phyloP scores from a whole-genome alignment of 2,329 filamentous ascomycete genomes.

The Aquanectria penicillioides region DNA sequence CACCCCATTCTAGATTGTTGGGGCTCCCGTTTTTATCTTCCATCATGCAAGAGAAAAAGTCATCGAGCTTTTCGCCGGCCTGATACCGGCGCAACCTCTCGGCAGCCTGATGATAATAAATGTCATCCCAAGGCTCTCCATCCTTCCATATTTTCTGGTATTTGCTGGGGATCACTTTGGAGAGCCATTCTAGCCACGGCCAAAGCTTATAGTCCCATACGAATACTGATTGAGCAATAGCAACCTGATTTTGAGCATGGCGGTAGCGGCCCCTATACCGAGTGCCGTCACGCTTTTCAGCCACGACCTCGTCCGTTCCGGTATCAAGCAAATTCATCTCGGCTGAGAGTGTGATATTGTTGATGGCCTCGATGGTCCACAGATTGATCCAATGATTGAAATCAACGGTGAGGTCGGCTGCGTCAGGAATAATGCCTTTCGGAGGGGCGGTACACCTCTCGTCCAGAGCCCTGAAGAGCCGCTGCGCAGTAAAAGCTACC shows the following conservation, averaged over 20 bases:
- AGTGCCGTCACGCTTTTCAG: slow-evolving; percentile 54
- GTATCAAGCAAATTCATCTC: slow-evolving; percentile 60
- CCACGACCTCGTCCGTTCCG: slow-evolving; percentile 55
- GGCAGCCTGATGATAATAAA: slow-evolving; percentile 50
- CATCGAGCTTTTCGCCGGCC: slow-evolving; percentile 63
- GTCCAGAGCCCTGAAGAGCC: slow-evolving; percentile 56
- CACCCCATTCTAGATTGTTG: slow-evolving; percentile 59
- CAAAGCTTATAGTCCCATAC: slow-evolving; percentile 64
- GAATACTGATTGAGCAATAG: slow-evolving; percentile 58
- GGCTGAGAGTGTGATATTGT: slow-evolving; percentile 62
- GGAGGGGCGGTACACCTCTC: slow-evolving; percentile 48
- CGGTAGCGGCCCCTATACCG: slow-evolving; percentile 57
- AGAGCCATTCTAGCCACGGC: slow-evolving; percentile 55
- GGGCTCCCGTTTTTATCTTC: slow-evolving; percentile 52
- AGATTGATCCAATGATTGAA: slow-evolving; percentile 60
- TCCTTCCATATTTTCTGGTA: slow-evolving; percentile 8
- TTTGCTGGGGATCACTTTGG: slow-evolving; percentile 57
- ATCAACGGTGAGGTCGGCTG: slow-evolving; percentile 57
- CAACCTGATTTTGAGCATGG: slow-evolving; percentile 58
- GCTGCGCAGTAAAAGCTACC: slow-evolving; percentile 59
- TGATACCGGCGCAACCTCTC: slow-evolving; percentile 16
- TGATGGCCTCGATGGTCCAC: slow-evolving; percentile 66
- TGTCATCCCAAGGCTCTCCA: slow-evolving; percentile 51
- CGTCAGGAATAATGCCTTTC: slow-evolving; percentile 34
- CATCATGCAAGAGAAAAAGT: slow-evolving; percentile 67